Conservation (phyloP, 208 protist genomes). For the Crithidia brevicula region DNA sequence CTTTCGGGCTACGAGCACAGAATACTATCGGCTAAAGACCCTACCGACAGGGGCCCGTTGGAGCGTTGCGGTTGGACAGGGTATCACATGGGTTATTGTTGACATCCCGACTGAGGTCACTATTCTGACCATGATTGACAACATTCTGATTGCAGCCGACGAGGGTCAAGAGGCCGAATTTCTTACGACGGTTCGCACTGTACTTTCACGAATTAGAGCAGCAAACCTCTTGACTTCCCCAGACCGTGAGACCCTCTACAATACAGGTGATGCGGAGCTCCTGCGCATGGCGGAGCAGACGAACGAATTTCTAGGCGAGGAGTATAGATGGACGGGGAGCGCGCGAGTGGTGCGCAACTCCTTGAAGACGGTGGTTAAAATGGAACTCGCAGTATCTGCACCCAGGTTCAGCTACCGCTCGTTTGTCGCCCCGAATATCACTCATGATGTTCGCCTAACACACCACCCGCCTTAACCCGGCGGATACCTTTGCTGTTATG, state of each 20-base stretch:
- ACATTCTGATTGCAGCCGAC: not conserved
- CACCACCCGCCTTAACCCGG: conserved; percentile 23
- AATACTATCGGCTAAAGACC: not conserved
- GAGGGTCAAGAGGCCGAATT: not conserved
- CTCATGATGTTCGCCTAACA: conserved; percentile 17
- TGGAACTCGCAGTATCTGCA: conserved; percentile 11
- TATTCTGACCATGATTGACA: not conserved
- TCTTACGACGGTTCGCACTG: not conserved
- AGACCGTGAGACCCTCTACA: not conserved
- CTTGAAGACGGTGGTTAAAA: conserved; percentile 36
- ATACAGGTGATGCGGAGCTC: not conserved
- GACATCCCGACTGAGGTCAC: not conserved
- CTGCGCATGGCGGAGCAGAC: not conserved
- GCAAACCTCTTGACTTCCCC: conserved; percentile 2
- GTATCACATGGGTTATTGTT: not conserved
- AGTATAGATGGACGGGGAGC: conserved; percentile 25
- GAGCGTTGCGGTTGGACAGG: conserved; percentile 1
- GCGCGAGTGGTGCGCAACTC: conserved; percentile 29
- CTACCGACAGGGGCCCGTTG: conserved; percentile 23
- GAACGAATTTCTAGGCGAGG: conserved; percentile 19
- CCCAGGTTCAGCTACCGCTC: not conserved
- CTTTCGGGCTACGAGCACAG: not conserved
- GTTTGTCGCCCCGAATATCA: conserved; percentile 5
- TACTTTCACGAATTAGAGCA: not conserved
- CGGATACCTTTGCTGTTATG: conserved; percentile 2